phyloP scores from a whole-genome alignment of 2,329 filamentous ascomycete species.

The Alternaria angustiovoidea region DNA sequence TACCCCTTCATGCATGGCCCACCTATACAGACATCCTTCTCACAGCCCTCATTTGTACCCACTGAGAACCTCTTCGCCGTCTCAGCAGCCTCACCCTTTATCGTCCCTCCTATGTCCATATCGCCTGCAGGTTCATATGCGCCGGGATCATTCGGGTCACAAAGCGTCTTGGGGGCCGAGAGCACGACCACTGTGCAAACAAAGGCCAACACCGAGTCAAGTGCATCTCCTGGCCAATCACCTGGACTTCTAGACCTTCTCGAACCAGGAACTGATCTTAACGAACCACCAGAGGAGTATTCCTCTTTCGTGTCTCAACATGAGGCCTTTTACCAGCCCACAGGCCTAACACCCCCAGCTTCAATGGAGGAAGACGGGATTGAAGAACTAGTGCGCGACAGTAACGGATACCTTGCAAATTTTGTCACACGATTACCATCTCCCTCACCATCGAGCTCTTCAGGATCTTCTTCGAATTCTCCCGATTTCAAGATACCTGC shows the following conservation, averaged over 20 bases:
- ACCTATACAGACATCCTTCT: slow-evolving; percentile 20
- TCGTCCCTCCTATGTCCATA: slow-evolving; percentile 34
- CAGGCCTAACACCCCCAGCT: slow-evolving; percentile 39
- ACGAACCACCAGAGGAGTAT: slow-evolving; percentile 51
- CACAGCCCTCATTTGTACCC: slow-evolving; percentile 18
- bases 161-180: slow-evolving; percentile 50
- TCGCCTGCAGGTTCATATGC: slow-evolving; percentile 45
- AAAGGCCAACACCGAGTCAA: slow-evolving; percentile 43
- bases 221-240: slow-evolving; percentile 56
- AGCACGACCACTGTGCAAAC: slow-evolving; percentile 35
- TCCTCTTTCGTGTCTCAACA: slow-evolving; percentile 44
- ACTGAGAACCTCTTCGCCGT: slow-evolving; percentile 19
- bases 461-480: slow-evolving; percentile 43
- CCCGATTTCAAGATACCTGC: slow-evolving; percentile 40
- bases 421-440: slow-evolving; percentile 53
- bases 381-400: slow-evolving; percentile 62
- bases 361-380: slow-evolving; percentile 57
- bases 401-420: slow-evolving; percentile 39
- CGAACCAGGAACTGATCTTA: slow-evolving; percentile 59
- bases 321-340: slow-evolving; percentile 45
- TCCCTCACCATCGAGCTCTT: slow-evolving; percentile 47
- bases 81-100: slow-evolving; percentile 33
- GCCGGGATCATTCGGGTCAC: slow-evolving; percentile 46
- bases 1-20: slow-evolving; percentile 18
- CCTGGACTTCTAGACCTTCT: slow-evolving; percentile 59